Evolutionary conservation across 1,139 yeast species (phyloP).

Genomic region (Ogataea hybrid): DNA sequence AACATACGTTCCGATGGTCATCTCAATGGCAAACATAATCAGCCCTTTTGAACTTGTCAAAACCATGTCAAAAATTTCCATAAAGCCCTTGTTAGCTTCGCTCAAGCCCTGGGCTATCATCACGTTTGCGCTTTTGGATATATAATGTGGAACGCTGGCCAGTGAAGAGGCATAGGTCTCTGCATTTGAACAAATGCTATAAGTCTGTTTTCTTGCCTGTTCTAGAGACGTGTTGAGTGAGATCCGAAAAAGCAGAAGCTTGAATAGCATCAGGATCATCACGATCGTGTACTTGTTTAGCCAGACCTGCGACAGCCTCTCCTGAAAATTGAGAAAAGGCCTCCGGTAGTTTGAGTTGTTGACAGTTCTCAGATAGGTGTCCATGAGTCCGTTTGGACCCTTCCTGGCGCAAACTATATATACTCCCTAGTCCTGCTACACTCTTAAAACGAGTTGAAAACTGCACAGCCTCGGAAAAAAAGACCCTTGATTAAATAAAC

Average conservation of each 20-base stretch:
- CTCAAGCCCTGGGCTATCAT: conserved; percentile 47
- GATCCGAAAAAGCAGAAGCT: conserved; percentile 46
- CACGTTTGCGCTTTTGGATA: conserved; percentile 52
- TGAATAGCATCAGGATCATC: conserved; percentile 44
- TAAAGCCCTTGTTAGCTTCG: conserved; percentile 44
- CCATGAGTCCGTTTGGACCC: conserved; percentile 1
- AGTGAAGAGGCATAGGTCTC: conserved; percentile 45
- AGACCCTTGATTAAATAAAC: not conserved
- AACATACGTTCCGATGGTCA: conserved; percentile 81
- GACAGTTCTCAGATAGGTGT: conserved; percentile 1
- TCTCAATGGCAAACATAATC: conserved; percentile 62
- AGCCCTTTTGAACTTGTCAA: conserved; percentile 59
- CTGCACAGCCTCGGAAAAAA: conserved; percentile 7
- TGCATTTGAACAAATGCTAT: conserved; percentile 42
- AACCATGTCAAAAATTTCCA: conserved; percentile 40
- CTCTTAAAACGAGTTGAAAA: conserved; percentile 5
- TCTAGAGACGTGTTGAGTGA: conserved; percentile 42
- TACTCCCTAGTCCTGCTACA: conserved; percentile 6
- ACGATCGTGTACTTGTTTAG: conserved; percentile 53
- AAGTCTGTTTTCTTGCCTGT: conserved; percentile 36
- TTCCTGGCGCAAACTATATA: conserved; percentile 2
- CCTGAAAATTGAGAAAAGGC: conserved; percentile 43
- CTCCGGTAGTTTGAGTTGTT: conserved; percentile 19
- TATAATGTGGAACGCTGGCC: conserved; percentile 53
- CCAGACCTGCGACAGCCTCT: conserved; percentile 57